Percentiles rank a stretch among this genome's conserved stretches.
These are phyloP conservation scores for Colletotrichum truncatum DNA, from an alignment of 2,329 filamentous ascomycete species.

Conservation along the genomic window DNA sequence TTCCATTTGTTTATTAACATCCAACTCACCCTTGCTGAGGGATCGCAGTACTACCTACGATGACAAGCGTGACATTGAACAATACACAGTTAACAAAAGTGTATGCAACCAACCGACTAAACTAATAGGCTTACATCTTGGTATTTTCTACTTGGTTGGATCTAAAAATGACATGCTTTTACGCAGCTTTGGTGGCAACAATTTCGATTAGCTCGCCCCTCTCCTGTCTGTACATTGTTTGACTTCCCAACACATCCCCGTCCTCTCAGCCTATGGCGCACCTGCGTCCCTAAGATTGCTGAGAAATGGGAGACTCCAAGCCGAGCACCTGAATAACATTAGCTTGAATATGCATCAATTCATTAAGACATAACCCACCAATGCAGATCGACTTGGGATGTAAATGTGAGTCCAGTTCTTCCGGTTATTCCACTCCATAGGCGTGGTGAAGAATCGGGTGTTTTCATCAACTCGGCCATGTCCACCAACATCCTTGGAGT, in stretches of 20 bases:
- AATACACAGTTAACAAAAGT: too few species aligned
- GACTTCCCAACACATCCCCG: background rate
- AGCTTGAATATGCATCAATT: background rate
- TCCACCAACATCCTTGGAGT: slow-evolving; percentile 81
- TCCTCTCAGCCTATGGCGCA: background rate
- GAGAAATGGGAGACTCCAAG: slow-evolving; percentile 42
- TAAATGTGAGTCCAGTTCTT: slow-evolving; percentile 95
- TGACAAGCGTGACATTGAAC: background rate
- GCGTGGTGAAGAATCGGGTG: slow-evolving; percentile 93
- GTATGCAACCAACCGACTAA: too few species aligned
- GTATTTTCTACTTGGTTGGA: slow-evolving; percentile 1
- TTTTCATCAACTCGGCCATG: slow-evolving; percentile 78
- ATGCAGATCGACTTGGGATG: slow-evolving; percentile 81
- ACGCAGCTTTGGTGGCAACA: slow-evolving; percentile 2
- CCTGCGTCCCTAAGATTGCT: slow-evolving; percentile 29
- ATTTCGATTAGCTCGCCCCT: background rate
- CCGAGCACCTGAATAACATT: slow-evolving; percentile 57
- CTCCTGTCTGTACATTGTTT: background rate
- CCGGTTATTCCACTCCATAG: slow-evolving; percentile 88
- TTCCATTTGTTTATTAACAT: slow-evolving; percentile 35
- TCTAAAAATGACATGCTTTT: slow-evolving; percentile 14
- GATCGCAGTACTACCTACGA: background rate
- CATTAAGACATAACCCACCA: slow-evolving; percentile 64
- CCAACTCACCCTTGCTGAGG: background rate
- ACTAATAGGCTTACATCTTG: background rate